Conservation (phyloP, 495 filamentous ascomycete species). For the Lepidopterella palustris region DNA sequence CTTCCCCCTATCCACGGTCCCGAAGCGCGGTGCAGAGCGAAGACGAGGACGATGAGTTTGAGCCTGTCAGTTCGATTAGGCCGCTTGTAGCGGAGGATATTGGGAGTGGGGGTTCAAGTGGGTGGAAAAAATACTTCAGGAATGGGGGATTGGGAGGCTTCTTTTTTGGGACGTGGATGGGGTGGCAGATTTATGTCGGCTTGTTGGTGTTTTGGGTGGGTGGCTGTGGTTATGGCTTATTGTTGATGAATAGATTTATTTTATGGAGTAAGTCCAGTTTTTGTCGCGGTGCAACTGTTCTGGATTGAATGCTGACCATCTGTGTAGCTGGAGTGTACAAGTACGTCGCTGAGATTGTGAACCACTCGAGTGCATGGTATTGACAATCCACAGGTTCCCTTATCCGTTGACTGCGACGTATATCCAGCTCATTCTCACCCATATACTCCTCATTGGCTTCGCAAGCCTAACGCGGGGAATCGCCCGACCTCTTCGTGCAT, state of each 20-base stretch:
- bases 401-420: conserved; percentile 47
- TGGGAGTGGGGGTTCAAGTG: conserved; percentile 19
- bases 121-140: conserved; percentile 32
- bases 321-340: conserved; percentile 45
- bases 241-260: conserved; percentile 47
- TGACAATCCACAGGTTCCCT: conserved; percentile 34
- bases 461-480: conserved; percentile 39
- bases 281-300: neutral
- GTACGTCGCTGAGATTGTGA: conserved; percentile 10
- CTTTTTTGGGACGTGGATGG: conserved; percentile 44
- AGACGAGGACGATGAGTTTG: conserved; percentile 36
- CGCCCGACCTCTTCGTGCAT: conserved; percentile 31
- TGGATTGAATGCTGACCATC: neutral
- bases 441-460: conserved; percentile 38
- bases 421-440: conserved; percentile 45
- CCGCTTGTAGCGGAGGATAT: conserved; percentile 25
- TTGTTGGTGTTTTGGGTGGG: conserved; percentile 42
- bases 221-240: conserved; percentile 40
- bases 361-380: neutral
- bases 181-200: conserved; percentile 46
- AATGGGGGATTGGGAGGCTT: conserved; percentile 44
- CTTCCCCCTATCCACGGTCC: conserved; percentile 37
- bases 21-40: conserved; percentile 36
- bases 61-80: conserved; percentile 20
- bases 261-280: conserved; percentile 35